Base-by-base conservation (phyloP, 257 asterid genomes). In the Echites panduratus region DNA sequence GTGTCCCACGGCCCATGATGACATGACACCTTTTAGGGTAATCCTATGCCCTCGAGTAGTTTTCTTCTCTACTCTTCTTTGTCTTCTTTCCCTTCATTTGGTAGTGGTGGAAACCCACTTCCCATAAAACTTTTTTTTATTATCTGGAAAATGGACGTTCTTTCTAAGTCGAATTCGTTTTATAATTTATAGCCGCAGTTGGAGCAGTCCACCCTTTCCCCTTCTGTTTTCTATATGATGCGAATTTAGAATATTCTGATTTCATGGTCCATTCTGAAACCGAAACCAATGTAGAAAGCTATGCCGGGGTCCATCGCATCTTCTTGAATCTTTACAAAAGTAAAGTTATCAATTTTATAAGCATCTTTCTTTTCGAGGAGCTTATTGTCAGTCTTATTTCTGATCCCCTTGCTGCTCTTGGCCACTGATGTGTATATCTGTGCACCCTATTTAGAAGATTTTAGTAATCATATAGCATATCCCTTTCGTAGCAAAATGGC, bases 221-320 rank as follows among this genome's bases (percentile, higher is more conserved):
- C 38, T 32, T 32, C 38, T 3, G 38, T 32, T 32, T 32, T 32
- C 38, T 32, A 32, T 14, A 26, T 26, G 3, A 11, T 26, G 41
- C 20, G 5, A 27, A 27, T 59, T 59, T 27, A 6, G 64, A 57
- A 59, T 27, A 13, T 26, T 59, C 19, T 1, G 43, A 26, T 59
- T 32, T 62, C n/a, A 9, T 22, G 29, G 29, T 27, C 17, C 41
- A 12, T 13, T 2, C 43, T 16, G 9, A 29, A 20, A 20, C 6
- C 8, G 7, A 12, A 3, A 56, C 32, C 2, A 56, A 2, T 12
- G 4, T 16, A 32, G 22, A 32, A 0, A 62, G 1, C 16, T 5
- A 62, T 12, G 14, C 44, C 59, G 5, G 68, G 68, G 68, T 62
- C 68, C 68, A 62, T 32, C 47, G 26, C 12, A 62, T 62, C 68